Percentiles rank a stretch among this genome's conserved stretches.
phyloP scores from a whole-genome alignment of 2,329 filamentous ascomycete species.

The Dendryphion nanum region DNA sequence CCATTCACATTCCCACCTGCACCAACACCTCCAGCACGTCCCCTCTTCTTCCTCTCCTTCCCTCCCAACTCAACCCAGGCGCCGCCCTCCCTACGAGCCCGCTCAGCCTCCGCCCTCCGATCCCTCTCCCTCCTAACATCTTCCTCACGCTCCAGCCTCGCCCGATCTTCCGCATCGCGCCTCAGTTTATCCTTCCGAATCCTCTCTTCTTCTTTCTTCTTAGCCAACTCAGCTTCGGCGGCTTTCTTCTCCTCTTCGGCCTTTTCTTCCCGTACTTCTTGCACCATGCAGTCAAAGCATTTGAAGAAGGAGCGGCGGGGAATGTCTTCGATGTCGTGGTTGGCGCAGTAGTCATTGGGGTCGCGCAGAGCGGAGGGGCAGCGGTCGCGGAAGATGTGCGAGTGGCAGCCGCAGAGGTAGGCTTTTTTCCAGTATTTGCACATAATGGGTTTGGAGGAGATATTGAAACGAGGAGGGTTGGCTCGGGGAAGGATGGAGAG shows the following conservation, averaged over 20 bases:
- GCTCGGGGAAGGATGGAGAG: not conserved
- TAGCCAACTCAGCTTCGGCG: slow-evolving; percentile 1
- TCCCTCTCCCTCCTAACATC: slow-evolving; percentile 1
- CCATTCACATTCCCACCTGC: not conserved
- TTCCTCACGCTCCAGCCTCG: slow-evolving; percentile 5
- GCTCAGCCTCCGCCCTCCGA: slow-evolving; percentile 1
- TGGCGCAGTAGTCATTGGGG: not conserved
- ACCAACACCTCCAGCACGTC: not conserved
- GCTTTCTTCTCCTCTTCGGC: not conserved
- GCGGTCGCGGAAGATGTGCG: slow-evolving; percentile 4
- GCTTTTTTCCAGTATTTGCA: slow-evolving; percentile 8
- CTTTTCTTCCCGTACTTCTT: slow-evolving; percentile 3
- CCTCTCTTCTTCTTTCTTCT: slow-evolving; percentile 3
- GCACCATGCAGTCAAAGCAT: slow-evolving; percentile 13
- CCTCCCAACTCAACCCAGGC: not conserved
- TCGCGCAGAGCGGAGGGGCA: slow-evolving; percentile 1
- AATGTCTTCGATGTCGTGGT: not conserved
- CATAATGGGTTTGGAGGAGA: slow-evolving; percentile 4
- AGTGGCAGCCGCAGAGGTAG: slow-evolving; percentile 8
- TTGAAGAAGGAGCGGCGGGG: slow-evolving; percentile 8
- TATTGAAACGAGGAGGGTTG: not conserved
- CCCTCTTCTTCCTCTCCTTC: not conserved
- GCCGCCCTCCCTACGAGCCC: not conserved
- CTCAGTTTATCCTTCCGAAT: slow-evolving; percentile 2
- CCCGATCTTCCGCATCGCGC: slow-evolving; percentile 3